Evolutionary conservation across 768 basidiomycete species (phyloP), one percentile per base, ranked within the genome.

Genomic region (Leccinum subgranulosum): DNA sequence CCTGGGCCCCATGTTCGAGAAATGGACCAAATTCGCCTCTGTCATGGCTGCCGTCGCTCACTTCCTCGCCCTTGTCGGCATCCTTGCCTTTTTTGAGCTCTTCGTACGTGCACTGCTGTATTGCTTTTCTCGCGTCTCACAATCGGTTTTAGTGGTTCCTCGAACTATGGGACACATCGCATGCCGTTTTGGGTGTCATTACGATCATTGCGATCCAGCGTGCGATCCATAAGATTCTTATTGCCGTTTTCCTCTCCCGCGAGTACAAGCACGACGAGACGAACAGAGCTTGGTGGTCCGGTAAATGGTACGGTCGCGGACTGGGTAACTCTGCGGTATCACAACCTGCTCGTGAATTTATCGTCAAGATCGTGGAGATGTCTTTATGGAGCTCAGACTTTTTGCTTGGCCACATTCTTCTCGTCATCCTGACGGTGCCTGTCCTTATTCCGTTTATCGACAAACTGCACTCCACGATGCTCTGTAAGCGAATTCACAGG

Each of bases 181-280:
- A 98, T 64, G 94, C 95, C 19, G 93, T 98, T 3, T 80, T 99
- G 25, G 97, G 96, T 53, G 79, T 97, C 69, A 88, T 98, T 60
- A 81, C 91, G 39, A 88, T 95, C 58, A 84, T 97, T 60, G 85
- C 90, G 25, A 86, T 99, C 51, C 95, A 98, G 74, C 84, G 97
- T 49, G 87, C 91, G 36, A 83, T 98, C 64, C 90, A 93, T 76
- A 98, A 98, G 79, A 85, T 96, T 60, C 80, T 97, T 54, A 98
- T 98, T 60, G 83, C 94, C 6, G 88, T 94, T 48, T 93, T 95
- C 82, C 81, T 98, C 48, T 92, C 94, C 25, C 88, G 97, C 68
- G 97, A 99, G 75, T 96, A 89, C 81, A 98, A 98, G 77, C 93
- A 97, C 70, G 97, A 99, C 69, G 94, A 98, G 77, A 95, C 92